Evolutionary conservation across 2,329 filamentous ascomycete genomes (phyloP), one percentile per base, ranked within the genome.

Genomic region (Beauveria brongniartii): DNA sequence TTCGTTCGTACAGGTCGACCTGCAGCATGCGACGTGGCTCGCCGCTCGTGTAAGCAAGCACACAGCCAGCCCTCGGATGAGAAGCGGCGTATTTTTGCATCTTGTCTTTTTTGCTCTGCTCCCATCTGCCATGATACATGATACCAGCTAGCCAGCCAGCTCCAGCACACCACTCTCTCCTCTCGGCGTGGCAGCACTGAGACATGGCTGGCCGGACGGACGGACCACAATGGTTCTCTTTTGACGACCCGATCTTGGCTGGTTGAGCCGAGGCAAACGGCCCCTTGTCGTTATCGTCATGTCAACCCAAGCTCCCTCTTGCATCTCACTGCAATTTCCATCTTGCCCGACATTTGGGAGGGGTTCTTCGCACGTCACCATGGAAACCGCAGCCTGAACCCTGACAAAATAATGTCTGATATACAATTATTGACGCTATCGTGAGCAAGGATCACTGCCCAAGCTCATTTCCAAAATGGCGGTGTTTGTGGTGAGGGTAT

Each of bases 1-100:
- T 46, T 51, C 43, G 30, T 37, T 6, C 5, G 34, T 37, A 50
- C 52, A 28, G 40, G 22, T 28, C 34, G 34, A 37, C 34, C 34
- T 22, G 47, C 26, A 30, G 46, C 50, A 61, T 53, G 58, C 58
- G 24, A 61, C 58, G 58, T 61, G 58, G 58, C 58, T 58, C 34
- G 34, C 34, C 34, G 5, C 34, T 37, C 34, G 12, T 37, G 34
- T 37, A 6, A 37, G 34, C 34, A 37, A 37, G 12, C 34, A 37
- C 12, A 37, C 12, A 37, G 12, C 46, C 44, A 16, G 40, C 46
- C 12, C 30, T 34, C 12, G 44, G 24, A 14, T 40, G 30, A 57
- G 9, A 10, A 37, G 40, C 26, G 30, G 57, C 50, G 28, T 14
- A 37, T 53, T 28, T 10, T 16, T 20, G 28, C 41, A 41, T 54